These are phyloP conservation scores for Acacia crassicarpa DNA, from an alignment of 306 rosid genomes.

Conservation along the genomic window DNA sequence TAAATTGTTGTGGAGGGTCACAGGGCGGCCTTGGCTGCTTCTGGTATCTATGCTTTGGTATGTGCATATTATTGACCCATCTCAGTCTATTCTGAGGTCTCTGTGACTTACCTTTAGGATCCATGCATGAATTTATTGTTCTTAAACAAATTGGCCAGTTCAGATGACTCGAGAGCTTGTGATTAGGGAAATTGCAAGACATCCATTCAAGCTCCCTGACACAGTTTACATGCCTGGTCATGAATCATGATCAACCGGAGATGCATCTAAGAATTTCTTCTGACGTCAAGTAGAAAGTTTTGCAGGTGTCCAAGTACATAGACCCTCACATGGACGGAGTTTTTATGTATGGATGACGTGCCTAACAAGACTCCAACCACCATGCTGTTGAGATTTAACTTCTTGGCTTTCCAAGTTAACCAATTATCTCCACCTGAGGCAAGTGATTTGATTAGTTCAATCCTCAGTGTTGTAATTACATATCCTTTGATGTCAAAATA, in stretches of 20 bases:
- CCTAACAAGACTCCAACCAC: background rate
- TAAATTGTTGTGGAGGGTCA: conserved; percentile 32
- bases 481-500: background rate
- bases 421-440: background rate
- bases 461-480: background rate
- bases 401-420: background rate
- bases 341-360: background rate
- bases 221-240: background rate
- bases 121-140: too few relatives aligned
- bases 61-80: too few relatives aligned
- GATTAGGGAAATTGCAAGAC: too few relatives aligned
- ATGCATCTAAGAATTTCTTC: background rate
- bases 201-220: too few relatives aligned
- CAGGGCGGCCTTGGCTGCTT: conserved; percentile 34
- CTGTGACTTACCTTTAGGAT: too few relatives aligned
- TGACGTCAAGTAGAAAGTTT: background rate
- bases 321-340: background rate
- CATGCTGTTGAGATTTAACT: background rate
- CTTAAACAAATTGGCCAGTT: too few relatives aligned
- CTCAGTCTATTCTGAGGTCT: too few relatives aligned
- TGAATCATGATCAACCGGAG: background rate
- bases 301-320: background rate
- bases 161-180: too few relatives aligned
- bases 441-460: background rate
- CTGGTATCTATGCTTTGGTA: conserved; percentile 35